Percentiles rank a stretch among this genome's conserved stretches.
phyloP scores from a whole-genome alignment of 1,284 basidiomycete genomes.

The Irpex rosettiformis region DNA sequence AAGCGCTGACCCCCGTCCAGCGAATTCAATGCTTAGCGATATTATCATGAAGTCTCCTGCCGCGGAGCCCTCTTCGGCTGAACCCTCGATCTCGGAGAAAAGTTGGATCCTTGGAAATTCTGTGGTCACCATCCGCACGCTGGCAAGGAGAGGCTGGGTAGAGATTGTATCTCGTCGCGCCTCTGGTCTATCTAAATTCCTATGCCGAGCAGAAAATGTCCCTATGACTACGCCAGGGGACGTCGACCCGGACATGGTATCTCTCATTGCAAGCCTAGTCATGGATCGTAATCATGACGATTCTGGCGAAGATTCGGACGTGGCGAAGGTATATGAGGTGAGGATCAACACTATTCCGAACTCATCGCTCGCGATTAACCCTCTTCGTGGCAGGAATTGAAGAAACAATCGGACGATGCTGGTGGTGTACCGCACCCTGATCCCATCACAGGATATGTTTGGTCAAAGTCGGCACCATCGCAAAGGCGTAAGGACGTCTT shows the following conservation, averaged over 20 bases:
- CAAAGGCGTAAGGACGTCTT: slow-evolving; percentile 82
- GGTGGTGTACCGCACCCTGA: slow-evolving; percentile 35
- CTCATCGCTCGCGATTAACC: too few species aligned
- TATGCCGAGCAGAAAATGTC: slow-evolving; percentile 91
- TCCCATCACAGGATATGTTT: slow-evolving; percentile 77
- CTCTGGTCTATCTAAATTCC: slow-evolving; percentile 84
- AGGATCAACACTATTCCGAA: not conserved
- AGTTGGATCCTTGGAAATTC: slow-evolving; percentile 90
- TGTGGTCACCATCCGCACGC: slow-evolving; percentile 78
- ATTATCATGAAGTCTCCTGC: slow-evolving; percentile 52
- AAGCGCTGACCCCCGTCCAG: slow-evolving; percentile 89
- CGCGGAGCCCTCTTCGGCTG: slow-evolving; percentile 29
- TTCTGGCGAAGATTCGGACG: slow-evolving; percentile 1
- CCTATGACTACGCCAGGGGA: slow-evolving; percentile 82
- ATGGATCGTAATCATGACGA: slow-evolving; percentile 50
- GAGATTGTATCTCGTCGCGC: slow-evolving; percentile 86
- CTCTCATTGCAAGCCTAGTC: slow-evolving; percentile 69
- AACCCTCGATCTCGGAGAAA: slow-evolving; percentile 53
- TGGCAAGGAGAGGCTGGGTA: slow-evolving; percentile 83
- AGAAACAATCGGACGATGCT: not conserved
- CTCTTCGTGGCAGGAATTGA: slow-evolving; percentile 6
- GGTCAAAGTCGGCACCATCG: slow-evolving; percentile 81
- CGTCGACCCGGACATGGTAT: slow-evolving; percentile 72
- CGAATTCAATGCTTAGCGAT: slow-evolving; percentile 77
- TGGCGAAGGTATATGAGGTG: slow-evolving; percentile 7